phyloP scores from a whole-genome alignment of 225 moss, liverwort and hornwort genomes.

The Climacium dendroides region DNA sequence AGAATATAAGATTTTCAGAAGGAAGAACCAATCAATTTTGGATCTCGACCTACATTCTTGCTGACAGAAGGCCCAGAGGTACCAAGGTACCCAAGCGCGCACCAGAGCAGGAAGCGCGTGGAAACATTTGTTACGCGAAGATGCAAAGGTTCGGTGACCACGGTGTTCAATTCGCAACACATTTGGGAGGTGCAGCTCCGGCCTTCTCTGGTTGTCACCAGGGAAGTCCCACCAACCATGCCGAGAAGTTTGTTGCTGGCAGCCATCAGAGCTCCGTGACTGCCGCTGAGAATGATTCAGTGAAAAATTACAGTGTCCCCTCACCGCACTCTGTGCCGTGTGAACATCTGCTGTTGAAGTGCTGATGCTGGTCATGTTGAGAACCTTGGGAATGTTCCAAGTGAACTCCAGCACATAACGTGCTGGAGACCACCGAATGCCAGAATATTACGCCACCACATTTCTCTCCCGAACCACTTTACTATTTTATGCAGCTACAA shows the following conservation, averaged over 20 bases:
- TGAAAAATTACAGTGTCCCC: not conserved
- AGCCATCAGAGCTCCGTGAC: not conserved
- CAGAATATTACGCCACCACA: not conserved
- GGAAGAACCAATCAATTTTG: not conserved
- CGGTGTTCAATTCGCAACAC: not conserved
- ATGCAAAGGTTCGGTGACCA: not conserved
- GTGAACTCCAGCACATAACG: not conserved
- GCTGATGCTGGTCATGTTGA: not conserved
- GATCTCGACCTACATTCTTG: not conserved
- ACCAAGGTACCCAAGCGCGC: not conserved
- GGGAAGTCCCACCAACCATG: not conserved
- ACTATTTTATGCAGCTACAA: not conserved
- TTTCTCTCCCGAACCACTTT: not conserved
- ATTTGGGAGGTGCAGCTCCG: not conserved
- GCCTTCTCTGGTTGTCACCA: not conserved
- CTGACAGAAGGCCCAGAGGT: not conserved
- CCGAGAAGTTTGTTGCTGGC: not conserved
- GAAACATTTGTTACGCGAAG: not conserved
- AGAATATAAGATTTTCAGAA: not conserved
- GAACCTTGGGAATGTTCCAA: not conserved
- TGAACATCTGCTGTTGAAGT: not conserved
- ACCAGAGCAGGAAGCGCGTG: not conserved
- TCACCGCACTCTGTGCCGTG: not conserved
- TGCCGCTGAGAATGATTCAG: not conserved
- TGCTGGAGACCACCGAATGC: not conserved